phyloP scores from a whole-genome alignment of 768 basidiomycete species.

The Porpolomopsis calyptriformis region DNA sequence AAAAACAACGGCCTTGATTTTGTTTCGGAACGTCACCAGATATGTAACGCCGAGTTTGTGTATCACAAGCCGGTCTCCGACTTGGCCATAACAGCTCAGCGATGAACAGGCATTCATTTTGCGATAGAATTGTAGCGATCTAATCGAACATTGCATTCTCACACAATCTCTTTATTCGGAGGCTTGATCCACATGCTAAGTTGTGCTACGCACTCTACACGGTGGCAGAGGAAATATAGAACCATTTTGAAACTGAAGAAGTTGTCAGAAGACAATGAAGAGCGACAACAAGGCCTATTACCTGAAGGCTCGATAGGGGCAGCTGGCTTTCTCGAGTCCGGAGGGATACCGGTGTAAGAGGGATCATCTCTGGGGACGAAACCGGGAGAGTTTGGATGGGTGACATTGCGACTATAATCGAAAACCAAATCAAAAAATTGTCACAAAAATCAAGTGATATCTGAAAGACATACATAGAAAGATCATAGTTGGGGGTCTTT shows the following conservation, averaged over 20 bases:
- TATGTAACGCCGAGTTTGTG: no score
- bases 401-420: constrained; percentile 61
- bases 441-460: background rate
- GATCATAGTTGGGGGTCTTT: constrained; percentile 59
- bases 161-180: no score
- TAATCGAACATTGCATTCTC: no score
- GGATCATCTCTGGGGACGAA: constrained; percentile 53
- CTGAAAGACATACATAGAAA: constrained; percentile 66
- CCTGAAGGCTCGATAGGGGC: constrained; percentile 87
- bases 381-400: constrained; percentile 64
- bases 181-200: background rate
- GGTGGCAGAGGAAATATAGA: constrained; percentile 86
- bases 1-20: background rate
- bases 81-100: no score
- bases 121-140: no score
- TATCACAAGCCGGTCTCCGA: no score
- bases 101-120: no score
- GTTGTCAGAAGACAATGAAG: constrained; percentile 8
- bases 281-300: constrained; percentile 25
- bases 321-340: constrained; percentile 72
- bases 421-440: constrained; percentile 4
- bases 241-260: constrained; percentile 74
- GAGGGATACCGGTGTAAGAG: constrained; percentile 54
- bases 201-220: constrained; percentile 49
- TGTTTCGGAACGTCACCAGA: background rate